Evolutionary conservation across 2,329 filamentous ascomycete species (phyloP).

Genomic region (Xylaria sp.): DNA sequence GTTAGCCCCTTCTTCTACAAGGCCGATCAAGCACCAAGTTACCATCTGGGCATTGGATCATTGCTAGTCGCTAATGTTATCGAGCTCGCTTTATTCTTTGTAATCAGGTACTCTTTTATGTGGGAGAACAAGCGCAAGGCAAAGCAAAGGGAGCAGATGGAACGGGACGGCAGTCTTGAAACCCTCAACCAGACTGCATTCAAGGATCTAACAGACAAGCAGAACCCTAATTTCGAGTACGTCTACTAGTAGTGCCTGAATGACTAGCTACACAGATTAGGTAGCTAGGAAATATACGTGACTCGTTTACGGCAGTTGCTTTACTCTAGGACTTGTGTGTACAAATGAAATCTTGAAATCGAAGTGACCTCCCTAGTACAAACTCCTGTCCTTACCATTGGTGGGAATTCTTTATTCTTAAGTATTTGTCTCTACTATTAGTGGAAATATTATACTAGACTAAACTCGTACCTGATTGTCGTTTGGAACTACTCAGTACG

Average conservation of each 20-base stretch:
- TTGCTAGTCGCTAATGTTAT: constrained; percentile 16
- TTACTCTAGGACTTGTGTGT: too few relatives aligned
- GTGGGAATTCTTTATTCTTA: too few relatives aligned
- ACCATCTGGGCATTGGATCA: constrained; percentile 13
- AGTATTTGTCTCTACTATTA: too few relatives aligned
- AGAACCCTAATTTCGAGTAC: constrained; percentile 24
- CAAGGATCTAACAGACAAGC: constrained; percentile 22
- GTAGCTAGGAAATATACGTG: too few relatives aligned
- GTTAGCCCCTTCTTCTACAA: constrained; percentile 22
- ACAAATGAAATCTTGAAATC: too few relatives aligned
- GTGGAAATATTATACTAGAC: too few relatives aligned
- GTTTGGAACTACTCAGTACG: too few relatives aligned
- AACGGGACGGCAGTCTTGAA: constrained; percentile 8
- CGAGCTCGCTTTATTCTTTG: constrained; percentile 12
- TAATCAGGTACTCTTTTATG: constrained; percentile 10
- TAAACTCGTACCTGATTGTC: too few relatives aligned
- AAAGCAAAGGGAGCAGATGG: constrained; percentile 18
- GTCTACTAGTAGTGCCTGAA: constrained; percentile 7
- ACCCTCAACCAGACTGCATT: constrained; percentile 21
- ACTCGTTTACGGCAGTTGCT: too few relatives aligned
- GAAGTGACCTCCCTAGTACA: too few relatives aligned
- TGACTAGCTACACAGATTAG: too few relatives aligned
- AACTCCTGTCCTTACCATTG: too few relatives aligned
- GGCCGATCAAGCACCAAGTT: constrained; percentile 17
- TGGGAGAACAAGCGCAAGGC: constrained; percentile 21